Evolutionary conservation across 2,329 filamentous ascomycete genomes (phyloP), one percentile per base, ranked within the genome.

Genomic region (Biscogniauxia marginata): DNA sequence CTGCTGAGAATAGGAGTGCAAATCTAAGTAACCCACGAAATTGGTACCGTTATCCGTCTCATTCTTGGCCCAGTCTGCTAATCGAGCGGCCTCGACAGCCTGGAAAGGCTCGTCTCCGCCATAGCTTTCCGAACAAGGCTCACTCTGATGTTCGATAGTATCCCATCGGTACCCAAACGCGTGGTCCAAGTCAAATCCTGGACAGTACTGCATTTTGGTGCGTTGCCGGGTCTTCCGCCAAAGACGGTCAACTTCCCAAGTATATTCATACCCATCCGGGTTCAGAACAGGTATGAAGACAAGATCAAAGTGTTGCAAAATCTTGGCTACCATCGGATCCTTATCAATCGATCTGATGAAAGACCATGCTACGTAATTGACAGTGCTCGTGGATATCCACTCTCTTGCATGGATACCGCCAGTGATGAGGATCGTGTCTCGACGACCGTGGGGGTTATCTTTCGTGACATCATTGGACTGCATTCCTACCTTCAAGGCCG

Each of bases 1-100:
- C 73, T 97, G 90, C 74, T 99, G 93, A 0, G 91, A 96, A 73
- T 98, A 99, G 1, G 91, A 93, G 74, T 99, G 95, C 22, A 98
- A 80, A 71, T 99, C 95, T 46, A 98, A 71, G 62, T 96, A 88
- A 3, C 88, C 91, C n/a, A 93, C 83, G 63, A 98, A 91, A 16
- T 88, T 80, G 51, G 87, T 85, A 54, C 88, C 86, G 63, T 85
- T 79, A 7, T 82, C 77, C 0, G 88, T 91, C 71, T 96, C 83
- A 67, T 91, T 93, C 65, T 80, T 84, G 1, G 91, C 90, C 93
- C 93, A 99, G 48, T 87, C 80, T 3, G 91, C 88, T 50, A 98
- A 80, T 16, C 82, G 78, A 52, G 82, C 81, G 2, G 93, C 85
- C 73, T 99, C 95, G 1, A 89, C 79, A 0, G 89, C 92, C 65